phyloP scores from a whole-genome alignment of 768 basidiomycete species.

The Nidula microcarpa region DNA sequence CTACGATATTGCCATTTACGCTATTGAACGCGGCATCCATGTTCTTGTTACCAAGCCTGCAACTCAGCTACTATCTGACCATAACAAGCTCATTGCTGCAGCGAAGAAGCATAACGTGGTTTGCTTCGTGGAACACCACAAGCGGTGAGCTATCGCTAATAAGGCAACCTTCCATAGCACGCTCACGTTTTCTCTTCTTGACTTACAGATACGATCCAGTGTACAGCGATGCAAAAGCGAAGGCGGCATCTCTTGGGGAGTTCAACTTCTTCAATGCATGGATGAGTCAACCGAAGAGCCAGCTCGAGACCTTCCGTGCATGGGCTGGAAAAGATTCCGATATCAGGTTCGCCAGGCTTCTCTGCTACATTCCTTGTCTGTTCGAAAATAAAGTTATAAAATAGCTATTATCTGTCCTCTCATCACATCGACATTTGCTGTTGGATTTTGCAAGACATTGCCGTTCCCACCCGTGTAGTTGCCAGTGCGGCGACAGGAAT shows the following conservation, averaged over 20 bases:
- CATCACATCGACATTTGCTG: constrained; percentile 91
- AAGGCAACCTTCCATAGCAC: not conserved
- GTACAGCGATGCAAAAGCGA: constrained; percentile 86
- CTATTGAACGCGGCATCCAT: constrained; percentile 81
- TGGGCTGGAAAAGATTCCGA: constrained; percentile 96
- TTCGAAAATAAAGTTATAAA: not conserved
- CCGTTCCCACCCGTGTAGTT: constrained; percentile 79
- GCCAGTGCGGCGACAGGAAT: constrained; percentile 91
- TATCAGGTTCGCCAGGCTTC: constrained; percentile 55
- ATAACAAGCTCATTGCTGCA: constrained; percentile 71
- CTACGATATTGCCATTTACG: constrained; percentile 80
- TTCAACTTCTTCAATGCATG: constrained; percentile 96
- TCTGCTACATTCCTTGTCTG: not conserved
- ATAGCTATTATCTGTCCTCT: constrained; percentile 89
- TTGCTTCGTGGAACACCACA: constrained; percentile 95
- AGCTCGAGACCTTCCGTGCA: constrained; percentile 90
- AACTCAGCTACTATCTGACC: constrained; percentile 80
- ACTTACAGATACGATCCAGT: constrained; percentile 76
- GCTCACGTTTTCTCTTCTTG: not conserved
- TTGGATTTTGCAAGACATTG: constrained; percentile 78
- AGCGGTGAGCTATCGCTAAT: constrained; percentile 47
- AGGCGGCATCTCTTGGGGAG: constrained; percentile 74
- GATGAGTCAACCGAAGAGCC: constrained; percentile 97
- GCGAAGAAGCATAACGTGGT: constrained; percentile 79
- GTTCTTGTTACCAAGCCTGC: constrained; percentile 94